Percentiles rank a stretch among this genome's conserved stretches.
Evolutionary conservation across 2,329 filamentous ascomycete species (phyloP).

Genomic region (Penicillium occitanis): DNA sequence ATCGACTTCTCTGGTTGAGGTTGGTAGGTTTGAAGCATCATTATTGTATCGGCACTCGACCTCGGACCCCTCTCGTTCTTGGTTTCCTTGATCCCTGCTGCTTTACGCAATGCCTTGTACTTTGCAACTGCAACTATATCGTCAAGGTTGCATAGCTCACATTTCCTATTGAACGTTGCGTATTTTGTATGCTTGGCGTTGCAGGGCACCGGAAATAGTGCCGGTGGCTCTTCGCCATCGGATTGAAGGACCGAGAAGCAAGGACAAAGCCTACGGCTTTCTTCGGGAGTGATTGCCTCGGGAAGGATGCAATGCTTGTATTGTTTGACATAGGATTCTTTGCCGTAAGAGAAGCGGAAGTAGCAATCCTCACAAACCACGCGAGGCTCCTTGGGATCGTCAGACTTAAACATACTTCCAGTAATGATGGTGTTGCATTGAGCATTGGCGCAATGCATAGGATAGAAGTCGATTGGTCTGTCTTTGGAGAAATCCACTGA

Average conservation of each 20-base stretch:
- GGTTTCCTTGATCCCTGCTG: neutral
- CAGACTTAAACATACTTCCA: constrained; percentile 30
- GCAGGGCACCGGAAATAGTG: neutral
- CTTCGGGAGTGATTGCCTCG: constrained; percentile 27
- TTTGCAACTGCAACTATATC: neutral
- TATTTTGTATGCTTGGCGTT: neutral
- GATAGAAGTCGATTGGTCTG: constrained; percentile 13
- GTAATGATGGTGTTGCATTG: constrained; percentile 27
- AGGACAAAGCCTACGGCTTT: constrained; percentile 30
- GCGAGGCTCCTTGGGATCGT: neutral
- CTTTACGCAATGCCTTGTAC: neutral
- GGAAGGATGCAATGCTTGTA: constrained; percentile 38
- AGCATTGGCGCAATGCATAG: constrained; percentile 21
- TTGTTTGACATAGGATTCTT: constrained; percentile 31
- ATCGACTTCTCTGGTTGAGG: neutral
- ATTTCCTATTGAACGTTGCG: neutral
- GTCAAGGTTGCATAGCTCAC: neutral
- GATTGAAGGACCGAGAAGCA: constrained; percentile 23
- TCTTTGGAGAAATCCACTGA: constrained; percentile 3
- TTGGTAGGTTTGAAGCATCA: neutral
- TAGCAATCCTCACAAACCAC: constrained; percentile 41
- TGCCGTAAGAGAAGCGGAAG: constrained; percentile 30
- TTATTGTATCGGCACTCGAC: neutral
- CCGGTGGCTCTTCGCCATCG: neutral
- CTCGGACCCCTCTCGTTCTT: neutral